Percentiles rank a stretch among this genome's conserved stretches.
These are phyloP conservation scores for Basipetospora chlamydospora DNA, from an alignment of 2,329 filamentous ascomycete species.

Conservation along the genomic window DNA sequence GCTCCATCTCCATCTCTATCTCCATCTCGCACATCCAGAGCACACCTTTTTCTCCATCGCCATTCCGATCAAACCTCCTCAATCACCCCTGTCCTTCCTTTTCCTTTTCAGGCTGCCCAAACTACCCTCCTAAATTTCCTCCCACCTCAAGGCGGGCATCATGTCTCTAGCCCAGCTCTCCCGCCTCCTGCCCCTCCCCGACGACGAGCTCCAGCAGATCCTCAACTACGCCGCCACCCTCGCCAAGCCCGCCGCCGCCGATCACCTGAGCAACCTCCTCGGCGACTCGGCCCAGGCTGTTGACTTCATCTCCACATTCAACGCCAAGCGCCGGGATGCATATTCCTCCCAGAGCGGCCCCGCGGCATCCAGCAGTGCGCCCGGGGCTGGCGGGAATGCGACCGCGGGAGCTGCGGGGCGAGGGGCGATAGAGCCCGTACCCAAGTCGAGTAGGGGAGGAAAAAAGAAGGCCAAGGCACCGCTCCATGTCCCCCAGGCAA, in stretches of 20 bases:
- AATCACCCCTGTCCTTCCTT: too few relatives aligned
- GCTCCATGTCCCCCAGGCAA: conserved; percentile 49
- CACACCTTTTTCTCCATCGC: too few relatives aligned
- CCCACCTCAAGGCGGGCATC: too few relatives aligned
- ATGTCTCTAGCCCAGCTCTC: conserved; percentile 57
- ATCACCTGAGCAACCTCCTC: conserved; percentile 77
- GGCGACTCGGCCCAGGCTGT: conserved; percentile 67
- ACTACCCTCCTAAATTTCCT: too few relatives aligned
- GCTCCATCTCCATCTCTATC: too few relatives aligned
- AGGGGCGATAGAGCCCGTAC: conserved; percentile 23
- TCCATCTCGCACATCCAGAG: too few relatives aligned
- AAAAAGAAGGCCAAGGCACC: conserved; percentile 45
- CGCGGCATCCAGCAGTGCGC: background rate
- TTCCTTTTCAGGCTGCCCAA: too few relatives aligned
- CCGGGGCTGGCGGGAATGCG: background rate
- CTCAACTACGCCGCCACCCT: conserved; percentile 68
- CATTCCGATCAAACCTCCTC: too few relatives aligned
- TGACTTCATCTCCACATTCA: conserved; percentile 72
- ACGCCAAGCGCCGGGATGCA: conserved; percentile 41
- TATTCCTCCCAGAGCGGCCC: conserved; percentile 7
- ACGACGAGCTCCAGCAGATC: conserved; percentile 71
- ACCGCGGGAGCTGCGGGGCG: background rate
- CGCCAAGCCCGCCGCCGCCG: conserved; percentile 60
- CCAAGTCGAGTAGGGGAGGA: conserved; percentile 30
- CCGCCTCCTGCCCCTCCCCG: conserved; percentile 68